These are phyloP conservation scores for Epichloe festucae DNA, from an alignment of 2,329 filamentous ascomycete species.

Conservation along the genomic window DNA sequence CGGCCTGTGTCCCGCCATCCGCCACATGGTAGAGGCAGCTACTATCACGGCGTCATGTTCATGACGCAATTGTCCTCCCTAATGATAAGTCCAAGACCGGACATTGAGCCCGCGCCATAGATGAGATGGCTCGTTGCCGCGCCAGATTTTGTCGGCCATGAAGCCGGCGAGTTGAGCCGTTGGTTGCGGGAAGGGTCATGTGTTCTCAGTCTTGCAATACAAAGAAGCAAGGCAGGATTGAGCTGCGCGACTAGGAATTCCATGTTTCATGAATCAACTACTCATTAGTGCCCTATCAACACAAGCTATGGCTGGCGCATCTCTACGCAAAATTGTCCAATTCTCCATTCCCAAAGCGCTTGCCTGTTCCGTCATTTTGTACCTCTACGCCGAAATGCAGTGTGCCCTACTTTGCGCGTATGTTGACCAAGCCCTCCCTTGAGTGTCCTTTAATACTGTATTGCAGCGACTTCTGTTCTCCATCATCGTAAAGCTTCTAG, in stretches of 20 bases:
- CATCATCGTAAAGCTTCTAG: neutral
- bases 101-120: no score
- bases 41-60: no score
- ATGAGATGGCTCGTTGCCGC: no score
- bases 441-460: neutral
- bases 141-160: no score
- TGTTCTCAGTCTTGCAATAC: no score
- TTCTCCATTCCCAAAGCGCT: neutral
- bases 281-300: neutral
- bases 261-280: conserved; percentile 3
- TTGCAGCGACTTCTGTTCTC: neutral
- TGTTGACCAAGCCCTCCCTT: neutral
- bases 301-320: neutral
- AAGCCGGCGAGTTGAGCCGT: no score
- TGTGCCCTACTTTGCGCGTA: neutral
- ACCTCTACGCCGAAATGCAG: neutral
- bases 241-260: neutral
- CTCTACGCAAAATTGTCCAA: conserved; percentile 2
- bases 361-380: neutral
- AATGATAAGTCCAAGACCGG: no score
- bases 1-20: no score
- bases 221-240: no score
- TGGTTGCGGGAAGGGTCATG: no score
- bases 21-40: no score
- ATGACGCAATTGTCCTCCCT: no score